phyloP scores from a whole-genome alignment of 257 asterid species.

The Primulina huaijiensis region DNA sequence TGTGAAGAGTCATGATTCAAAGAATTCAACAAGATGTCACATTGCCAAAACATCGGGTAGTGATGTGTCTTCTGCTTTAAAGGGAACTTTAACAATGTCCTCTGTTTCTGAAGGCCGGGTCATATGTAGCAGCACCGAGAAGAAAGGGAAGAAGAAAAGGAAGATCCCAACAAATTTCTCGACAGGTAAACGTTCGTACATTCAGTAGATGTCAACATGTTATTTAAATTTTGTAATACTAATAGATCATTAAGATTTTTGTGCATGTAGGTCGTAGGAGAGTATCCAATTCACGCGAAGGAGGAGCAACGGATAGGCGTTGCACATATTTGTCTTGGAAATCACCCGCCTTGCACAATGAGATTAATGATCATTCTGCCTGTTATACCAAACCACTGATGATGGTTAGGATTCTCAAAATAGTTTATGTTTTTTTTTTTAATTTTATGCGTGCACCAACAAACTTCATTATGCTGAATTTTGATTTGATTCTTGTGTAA shows the following conservation, averaged over 20 bases:
- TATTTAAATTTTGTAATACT: background rate
- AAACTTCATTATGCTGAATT: background rate
- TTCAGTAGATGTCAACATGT: background rate
- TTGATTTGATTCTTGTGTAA: background rate
- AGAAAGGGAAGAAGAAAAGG: conserved; percentile 13
- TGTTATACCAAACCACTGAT: conserved; percentile 26
- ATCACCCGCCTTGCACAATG: conserved; percentile 3
- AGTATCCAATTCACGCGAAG: conserved; percentile 22
- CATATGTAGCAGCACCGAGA: conserved; percentile 25
- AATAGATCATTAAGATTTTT: background rate
- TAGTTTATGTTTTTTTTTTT: conserved; percentile 21
- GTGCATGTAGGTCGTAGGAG: background rate
- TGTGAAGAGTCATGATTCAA: conserved; percentile 28
- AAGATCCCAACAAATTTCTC: conserved; percentile 23
- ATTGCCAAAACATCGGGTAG: conserved; percentile 9
- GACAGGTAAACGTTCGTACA: conserved; percentile 20
- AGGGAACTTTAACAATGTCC: conserved; percentile 12
- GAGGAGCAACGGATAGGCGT: conserved; percentile 39
- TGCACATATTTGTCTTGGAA: conserved; percentile 32
- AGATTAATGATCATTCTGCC: conserved; percentile 17
- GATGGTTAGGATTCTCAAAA: conserved; percentile 25
- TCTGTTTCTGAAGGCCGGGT: conserved; percentile 26
- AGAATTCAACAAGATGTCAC: conserved; percentile 29
- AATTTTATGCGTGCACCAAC: background rate
- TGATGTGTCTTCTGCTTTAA: conserved; percentile 20